Base-by-base conservation (phyloP, 2,329 filamentous ascomycete species). In the Penicillium vulpinum region DNA sequence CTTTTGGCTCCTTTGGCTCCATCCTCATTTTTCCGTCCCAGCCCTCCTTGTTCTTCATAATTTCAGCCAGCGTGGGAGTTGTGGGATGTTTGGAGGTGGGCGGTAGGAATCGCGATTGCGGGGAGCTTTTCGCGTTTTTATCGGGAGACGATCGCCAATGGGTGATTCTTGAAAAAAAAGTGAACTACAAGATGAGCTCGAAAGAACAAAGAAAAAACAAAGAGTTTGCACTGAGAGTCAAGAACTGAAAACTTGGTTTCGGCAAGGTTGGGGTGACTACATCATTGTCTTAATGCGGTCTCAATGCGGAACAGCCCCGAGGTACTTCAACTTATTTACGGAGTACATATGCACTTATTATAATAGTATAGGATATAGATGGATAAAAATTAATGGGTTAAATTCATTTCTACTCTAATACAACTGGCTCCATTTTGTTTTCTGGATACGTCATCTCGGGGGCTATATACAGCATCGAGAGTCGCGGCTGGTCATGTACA, bases 1-100 rank as follows among this genome's bases (percentile, higher is more conserved):
- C n/a, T 69, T 84, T 88, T 67, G 87, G 86, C 60, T 89, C 86
- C 70, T 84, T 88, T 67, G 87, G 86, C 60, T 89, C 86, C 49
- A 96, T 77, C 40, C 77, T 67, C 57, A 78, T 62, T 62, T 80
- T 80, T 29, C 77, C 77, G 62, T 79, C 77, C 77, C 76, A 79
- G 50, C 77, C 77, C 62, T 74, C 74, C 57, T 71, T 75, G 62
- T 75, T 75, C 58, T 75, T 77, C 75, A 76, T 75, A 33, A 45
- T 68, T 22, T 50, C 45, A 16, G 38, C 36, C 51, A 56, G 33
- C 39, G 57, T 40, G 38, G 40, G 45, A 45, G 49, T 53, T 44
- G 54, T 52, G 54, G 41, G 43, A 51, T 36, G 52, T 55, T 58
- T 36, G 40, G 21, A 29, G 46, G 53, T 55, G 56, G 61, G 52